These are phyloP conservation scores for Hypoxylon sp. DNA, from an alignment of 2,329 filamentous ascomycete species.

Conservation along the genomic window DNA sequence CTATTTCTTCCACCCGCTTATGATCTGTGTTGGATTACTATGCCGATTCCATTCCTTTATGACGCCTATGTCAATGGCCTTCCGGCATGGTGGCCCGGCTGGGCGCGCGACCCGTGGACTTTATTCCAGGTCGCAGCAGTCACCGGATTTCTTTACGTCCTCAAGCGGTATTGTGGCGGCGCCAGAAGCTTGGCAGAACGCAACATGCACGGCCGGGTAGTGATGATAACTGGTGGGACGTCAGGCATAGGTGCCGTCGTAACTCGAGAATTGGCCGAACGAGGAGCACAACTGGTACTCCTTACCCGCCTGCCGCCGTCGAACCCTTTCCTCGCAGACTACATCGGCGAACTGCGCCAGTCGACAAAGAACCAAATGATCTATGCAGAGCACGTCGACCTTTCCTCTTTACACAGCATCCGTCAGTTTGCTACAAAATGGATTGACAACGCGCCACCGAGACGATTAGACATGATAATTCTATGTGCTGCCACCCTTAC, in stretches of 20 bases:
- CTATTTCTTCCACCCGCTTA: background rate
- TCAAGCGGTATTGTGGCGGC: constrained; percentile 84
- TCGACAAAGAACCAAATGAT: constrained; percentile 86
- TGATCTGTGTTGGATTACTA: constrained; percentile 49
- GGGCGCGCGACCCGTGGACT: constrained; percentile 55
- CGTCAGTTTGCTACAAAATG: constrained; percentile 95
- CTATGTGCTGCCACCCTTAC: constrained; percentile 86
- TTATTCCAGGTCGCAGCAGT: constrained; percentile 58
- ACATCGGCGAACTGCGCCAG: constrained; percentile 86
- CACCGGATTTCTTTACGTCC: constrained; percentile 57
- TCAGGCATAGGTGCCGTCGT: constrained; percentile 89
- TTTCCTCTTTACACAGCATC: constrained; percentile 89
- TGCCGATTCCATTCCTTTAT: constrained; percentile 67
- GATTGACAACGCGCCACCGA: constrained; percentile 94
- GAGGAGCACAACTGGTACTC: constrained; percentile 91
- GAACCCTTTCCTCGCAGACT: constrained; percentile 92
- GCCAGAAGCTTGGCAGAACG: constrained; percentile 80
- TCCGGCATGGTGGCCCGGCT: constrained; percentile 62
- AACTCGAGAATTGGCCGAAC: constrained; percentile 78
- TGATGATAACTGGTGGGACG: constrained; percentile 94
- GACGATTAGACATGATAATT: constrained; percentile 90
- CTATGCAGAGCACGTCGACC: constrained; percentile 94
- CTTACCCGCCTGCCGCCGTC: constrained; percentile 84
- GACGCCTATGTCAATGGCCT: constrained; percentile 62
- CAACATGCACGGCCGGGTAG: constrained; percentile 91